Evolutionary conservation across 768 basidiomycete genomes (phyloP), one percentile per base, ranked within the genome.

Genomic region (Leccinum barrowsii): DNA sequence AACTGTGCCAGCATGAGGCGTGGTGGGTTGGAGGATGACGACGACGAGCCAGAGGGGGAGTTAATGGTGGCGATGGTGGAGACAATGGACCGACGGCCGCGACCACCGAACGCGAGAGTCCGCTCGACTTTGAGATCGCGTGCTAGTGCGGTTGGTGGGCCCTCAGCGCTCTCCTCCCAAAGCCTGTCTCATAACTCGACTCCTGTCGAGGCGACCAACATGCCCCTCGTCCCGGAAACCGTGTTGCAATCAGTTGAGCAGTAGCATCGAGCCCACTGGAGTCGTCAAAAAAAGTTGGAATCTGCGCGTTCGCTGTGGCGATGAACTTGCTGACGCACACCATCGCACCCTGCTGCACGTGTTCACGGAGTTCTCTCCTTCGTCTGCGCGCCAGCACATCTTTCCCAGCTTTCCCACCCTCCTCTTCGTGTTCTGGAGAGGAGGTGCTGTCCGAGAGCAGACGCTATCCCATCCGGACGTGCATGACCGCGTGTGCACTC

Each of bases 241-340:
- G 19, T 64, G 58, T 50, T 59, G 26, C 24, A 7, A 17, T 8
- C 44, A 49, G 22, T 21, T 52, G 4, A 8, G 11, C 22, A 15
- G 13, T 24, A 17, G 19, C 7, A 19, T n/a, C 15, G 34, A 58
- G 7, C 24, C 60, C 7, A 24, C 56, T 15, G 47, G 55, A n/a
- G 21, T 55, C 4, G 57, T 67, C 5, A n/a, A 30, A 17, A 28
- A 66, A 53, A 26, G 42, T 63, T 11, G 62, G 60, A 6, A 30
- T 65, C 2, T 66, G 58, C 0, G 59, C 58, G 1, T 19, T 34
- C 0, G 15, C 47, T 17, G 6, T 19, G 1, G 58, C 59, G 0
- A 6, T 1, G 22, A 34, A 3, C 17, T 50, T 2, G 50, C 34
- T 5, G 30, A 30, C 12, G 2, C 24, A 1, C 59, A 66, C 15